These are phyloP conservation scores for Leccinum fibrillosum DNA, from an alignment of 768 basidiomycete genomes.

Conservation along the genomic window DNA sequence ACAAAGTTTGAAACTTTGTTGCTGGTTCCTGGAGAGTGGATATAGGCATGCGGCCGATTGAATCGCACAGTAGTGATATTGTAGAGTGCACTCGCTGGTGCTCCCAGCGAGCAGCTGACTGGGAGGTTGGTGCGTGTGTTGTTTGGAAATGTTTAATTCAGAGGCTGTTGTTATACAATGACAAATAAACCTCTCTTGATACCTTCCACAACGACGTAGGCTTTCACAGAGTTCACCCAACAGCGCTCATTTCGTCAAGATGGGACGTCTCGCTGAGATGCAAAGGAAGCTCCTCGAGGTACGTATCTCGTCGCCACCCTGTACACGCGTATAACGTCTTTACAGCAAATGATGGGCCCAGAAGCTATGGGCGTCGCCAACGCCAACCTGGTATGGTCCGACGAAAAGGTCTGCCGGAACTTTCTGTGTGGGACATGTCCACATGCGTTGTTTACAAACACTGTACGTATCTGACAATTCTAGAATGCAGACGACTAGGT, in stretches of 20 bases:
- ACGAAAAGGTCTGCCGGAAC: constrained; percentile 98
- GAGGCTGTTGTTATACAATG: constrained; percentile 25
- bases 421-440: constrained; percentile 99
- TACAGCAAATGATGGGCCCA: constrained; percentile 99
- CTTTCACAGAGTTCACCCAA: background rate
- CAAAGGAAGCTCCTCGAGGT: constrained; percentile 87
- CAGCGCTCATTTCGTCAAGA: constrained; percentile 35
- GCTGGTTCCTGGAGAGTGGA: background rate
- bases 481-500: background rate
- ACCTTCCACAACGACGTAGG: background rate
- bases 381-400: constrained; percentile 88
- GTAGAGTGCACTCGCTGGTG: background rate
- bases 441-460: constrained; percentile 96
- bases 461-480: constrained; percentile 53
- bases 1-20: background rate
- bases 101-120: no score
- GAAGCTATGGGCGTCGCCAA: constrained; percentile 98
- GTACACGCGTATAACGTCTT: constrained; percentile 2
- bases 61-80: background rate
- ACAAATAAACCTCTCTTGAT: constrained; percentile 26
- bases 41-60: background rate
- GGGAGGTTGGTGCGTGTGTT: constrained; percentile 7
- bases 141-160: constrained; percentile 26
- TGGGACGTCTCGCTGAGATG: constrained; percentile 97
- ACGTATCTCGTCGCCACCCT: constrained; percentile 33